A percentile compares a stretch with the other conserved stretches of the same genome.
phyloP scores from a whole-genome alignment of 495 filamentous ascomycete genomes.

The Poronia punctata region DNA sequence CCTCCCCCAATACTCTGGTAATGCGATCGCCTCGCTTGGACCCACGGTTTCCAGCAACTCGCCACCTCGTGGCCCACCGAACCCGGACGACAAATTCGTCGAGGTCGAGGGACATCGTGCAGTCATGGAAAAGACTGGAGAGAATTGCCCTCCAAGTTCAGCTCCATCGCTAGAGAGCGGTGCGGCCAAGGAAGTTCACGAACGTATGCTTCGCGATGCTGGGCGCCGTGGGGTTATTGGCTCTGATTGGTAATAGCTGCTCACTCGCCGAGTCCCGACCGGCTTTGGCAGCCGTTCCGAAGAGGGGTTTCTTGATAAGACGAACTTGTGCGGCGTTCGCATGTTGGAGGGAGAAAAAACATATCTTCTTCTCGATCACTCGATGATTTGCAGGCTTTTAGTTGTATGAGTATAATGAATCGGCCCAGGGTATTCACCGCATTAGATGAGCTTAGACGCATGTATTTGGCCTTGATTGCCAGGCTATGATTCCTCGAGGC shows the following conservation, averaged over 20 bases:
- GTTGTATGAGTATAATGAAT: conserved; percentile 21
- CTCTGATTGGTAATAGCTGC: conserved; percentile 21
- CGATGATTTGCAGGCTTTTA: conserved; percentile 18
- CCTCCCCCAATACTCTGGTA: conserved; percentile 38
- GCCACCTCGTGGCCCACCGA: conserved; percentile 16
- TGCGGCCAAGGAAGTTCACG: conserved; percentile 16
- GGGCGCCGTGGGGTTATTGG: conserved; percentile 24
- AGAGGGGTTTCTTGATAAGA: too few species aligned
- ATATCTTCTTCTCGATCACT: conserved; percentile 13
- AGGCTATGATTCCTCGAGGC: too few species aligned
- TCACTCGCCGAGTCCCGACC: not conserved
- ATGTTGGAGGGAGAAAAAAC: not conserved
- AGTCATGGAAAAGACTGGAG: conserved; percentile 28
- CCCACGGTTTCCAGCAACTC: conserved; percentile 27
- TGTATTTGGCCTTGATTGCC: too few species aligned
- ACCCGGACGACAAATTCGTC: conserved; percentile 17
- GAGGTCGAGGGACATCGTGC: conserved; percentile 18
- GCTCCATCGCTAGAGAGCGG: conserved; percentile 22
- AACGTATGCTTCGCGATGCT: conserved; percentile 24
- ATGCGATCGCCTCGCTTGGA: conserved; percentile 36
- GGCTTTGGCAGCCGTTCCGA: too few species aligned
- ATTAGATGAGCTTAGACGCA: too few species aligned
- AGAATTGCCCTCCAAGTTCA: conserved; percentile 35
- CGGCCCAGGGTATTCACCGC: conserved; percentile 14
- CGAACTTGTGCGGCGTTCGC: conserved; percentile 4